A percentile compares a stretch with the other conserved stretches of the same genome.
Conservation (phyloP, 208 protist species). For the Trypanosoma theileri region DNA sequence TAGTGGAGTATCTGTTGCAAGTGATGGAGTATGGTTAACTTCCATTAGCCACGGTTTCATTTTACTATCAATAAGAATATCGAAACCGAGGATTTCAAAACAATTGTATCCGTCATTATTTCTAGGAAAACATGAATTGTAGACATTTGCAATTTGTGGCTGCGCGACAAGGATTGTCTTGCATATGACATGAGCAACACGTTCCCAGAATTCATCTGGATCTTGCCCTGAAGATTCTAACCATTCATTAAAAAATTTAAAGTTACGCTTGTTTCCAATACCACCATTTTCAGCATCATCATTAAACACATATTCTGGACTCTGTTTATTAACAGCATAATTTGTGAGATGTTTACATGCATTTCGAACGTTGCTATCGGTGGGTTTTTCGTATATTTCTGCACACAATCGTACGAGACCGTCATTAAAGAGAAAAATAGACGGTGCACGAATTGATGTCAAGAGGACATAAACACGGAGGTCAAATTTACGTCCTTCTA, state of each 20-base stretch:
- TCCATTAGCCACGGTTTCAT: constrained; percentile 95
- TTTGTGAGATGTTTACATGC: constrained; percentile 97
- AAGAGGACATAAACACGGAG: constrained; percentile 96
- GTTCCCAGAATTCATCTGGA: constrained; percentile 65
- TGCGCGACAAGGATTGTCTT: constrained; percentile 94
- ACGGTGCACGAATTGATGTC: constrained; percentile 83
- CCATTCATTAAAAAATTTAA: constrained; percentile 88
- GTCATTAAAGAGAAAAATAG: constrained; percentile 93
- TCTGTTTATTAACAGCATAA: constrained; percentile 96
- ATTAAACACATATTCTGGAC: constrained; percentile 90
- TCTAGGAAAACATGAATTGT: constrained; percentile 90
- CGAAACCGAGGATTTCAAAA: constrained; percentile 97
- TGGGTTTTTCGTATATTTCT: constrained; percentile 87
- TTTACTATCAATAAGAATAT: constrained; percentile 93
- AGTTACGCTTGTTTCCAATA: constrained; percentile 92
- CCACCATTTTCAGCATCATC: constrained; percentile 64
- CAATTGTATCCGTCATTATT: constrained; percentile 92
- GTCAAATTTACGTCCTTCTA: constrained; percentile 96
- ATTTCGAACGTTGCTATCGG: constrained; percentile 77
- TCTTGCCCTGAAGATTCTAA: constrained; percentile 61
- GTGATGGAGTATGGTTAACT: constrained; percentile 96
- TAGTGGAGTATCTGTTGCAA: constrained; percentile 91
- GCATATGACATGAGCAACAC: constrained; percentile 79
- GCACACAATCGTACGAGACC: constrained; percentile 95
- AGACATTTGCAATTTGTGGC: constrained; percentile 87